phyloP scores from a whole-genome alignment of 1,139 yeast species.

The Debaryomyces sp. region DNA sequence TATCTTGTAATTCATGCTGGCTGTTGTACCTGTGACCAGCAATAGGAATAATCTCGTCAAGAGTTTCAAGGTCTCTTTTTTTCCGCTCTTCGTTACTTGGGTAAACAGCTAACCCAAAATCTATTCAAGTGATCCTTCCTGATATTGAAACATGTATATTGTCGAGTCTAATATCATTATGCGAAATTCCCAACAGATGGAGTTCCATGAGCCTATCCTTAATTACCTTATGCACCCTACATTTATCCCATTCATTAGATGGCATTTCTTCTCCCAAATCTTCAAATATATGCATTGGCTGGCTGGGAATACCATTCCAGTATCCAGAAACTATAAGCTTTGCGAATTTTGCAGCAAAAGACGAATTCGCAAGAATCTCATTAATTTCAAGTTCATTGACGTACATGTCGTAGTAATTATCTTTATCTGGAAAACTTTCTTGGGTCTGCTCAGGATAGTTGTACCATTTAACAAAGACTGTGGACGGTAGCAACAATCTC shows the following conservation, averaged over 20 bases:
- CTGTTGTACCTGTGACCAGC: not conserved
- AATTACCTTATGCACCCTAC: conserved; percentile 2
- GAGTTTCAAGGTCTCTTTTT: not conserved
- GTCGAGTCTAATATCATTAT: conserved; percentile 5
- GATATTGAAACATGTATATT: conserved; percentile 7
- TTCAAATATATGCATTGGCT: conserved; percentile 8
- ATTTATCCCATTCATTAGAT: conserved; percentile 3
- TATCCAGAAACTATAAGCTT: conserved; percentile 6
- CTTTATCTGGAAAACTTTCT: conserved; percentile 4
- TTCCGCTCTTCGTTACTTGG: conserved; percentile 5
- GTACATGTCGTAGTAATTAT: conserved; percentile 5
- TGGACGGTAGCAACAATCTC: conserved; percentile 4
- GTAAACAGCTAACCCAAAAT: conserved; percentile 4
- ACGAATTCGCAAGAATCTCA: conserved; percentile 5
- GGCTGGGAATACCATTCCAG: conserved; percentile 5
- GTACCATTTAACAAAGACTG: conserved; percentile 8
- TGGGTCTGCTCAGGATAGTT: conserved; percentile 4
- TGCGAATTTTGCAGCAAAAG: conserved; percentile 4
- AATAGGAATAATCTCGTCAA: conserved; percentile 4
- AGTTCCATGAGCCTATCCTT: conserved; percentile 5
- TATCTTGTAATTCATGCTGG: not conserved
- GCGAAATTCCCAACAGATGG: conserved; percentile 6
- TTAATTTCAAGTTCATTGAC: conserved; percentile 7
- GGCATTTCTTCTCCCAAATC: conserved; percentile 6
- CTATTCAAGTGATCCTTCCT: conserved; percentile 5